phyloP scores from a whole-genome alignment of 306 rosid genomes.

The Acacia melanoxylon region DNA sequence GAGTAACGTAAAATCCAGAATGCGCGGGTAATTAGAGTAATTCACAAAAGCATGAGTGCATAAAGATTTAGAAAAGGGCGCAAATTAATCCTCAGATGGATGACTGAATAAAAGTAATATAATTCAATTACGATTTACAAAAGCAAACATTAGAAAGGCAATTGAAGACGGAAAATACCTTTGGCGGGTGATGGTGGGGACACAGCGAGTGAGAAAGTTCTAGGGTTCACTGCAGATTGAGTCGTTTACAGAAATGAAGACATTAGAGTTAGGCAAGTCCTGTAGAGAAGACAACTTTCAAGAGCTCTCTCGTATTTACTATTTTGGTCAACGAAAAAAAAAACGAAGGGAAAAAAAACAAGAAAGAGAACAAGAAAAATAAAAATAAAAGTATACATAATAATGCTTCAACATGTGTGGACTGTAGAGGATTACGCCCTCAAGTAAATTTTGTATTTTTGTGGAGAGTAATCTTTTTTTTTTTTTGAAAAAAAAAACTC shows the following conservation, averaged over 20 bases:
- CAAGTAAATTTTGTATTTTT: background rate
- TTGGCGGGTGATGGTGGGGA: slow-evolving; percentile 7
- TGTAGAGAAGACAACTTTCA: background rate
- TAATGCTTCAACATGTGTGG: background rate
- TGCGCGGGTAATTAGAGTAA: background rate
- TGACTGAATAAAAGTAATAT: slow-evolving; percentile 9
- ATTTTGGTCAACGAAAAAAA: background rate
- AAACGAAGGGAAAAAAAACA: no score
- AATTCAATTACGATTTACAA: background rate
- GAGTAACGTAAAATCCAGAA: slow-evolving; percentile 15
- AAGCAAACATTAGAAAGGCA: background rate
- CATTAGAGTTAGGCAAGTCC: background rate
- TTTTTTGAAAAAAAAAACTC: background rate
- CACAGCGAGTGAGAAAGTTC: background rate
- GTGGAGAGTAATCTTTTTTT: background rate
- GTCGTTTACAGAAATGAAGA: background rate
- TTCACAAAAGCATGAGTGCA: background rate
- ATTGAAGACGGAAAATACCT: slow-evolving; percentile 32
- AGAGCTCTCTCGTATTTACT: background rate
- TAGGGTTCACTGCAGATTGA: slow-evolving; percentile 20
- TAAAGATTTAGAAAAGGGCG: background rate
- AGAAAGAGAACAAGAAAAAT: background rate
- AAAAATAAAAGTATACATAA: background rate
- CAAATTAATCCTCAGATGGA: slow-evolving; percentile 17
- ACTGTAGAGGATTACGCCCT: no score